Evolutionary conservation across 192 early-diverging fungal genomes (phyloP).

Genomic region (Gamsiella multidivaricata): DNA sequence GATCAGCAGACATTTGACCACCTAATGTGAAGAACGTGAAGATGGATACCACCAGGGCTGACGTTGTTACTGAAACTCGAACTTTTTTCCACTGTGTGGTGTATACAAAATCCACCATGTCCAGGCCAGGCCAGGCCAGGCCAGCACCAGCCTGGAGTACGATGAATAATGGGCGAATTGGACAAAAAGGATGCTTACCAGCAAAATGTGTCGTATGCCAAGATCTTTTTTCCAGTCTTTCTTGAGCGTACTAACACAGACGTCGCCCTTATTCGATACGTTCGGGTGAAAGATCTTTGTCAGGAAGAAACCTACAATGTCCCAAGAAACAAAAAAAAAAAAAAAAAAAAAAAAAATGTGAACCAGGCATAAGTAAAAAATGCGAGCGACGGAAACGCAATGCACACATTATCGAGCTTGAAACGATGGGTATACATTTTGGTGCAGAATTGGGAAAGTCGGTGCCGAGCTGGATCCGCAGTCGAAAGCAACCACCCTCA

Average conservation of each 20-base stretch:
- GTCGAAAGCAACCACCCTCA: conserved; percentile 78
- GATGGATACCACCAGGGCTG: too few relatives aligned
- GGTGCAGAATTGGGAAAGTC: conserved; percentile 89
- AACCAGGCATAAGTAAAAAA: not conserved
- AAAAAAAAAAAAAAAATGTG: not conserved
- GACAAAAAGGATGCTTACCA: conserved; percentile 68
- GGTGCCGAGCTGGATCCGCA: conserved; percentile 74
- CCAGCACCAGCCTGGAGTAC: too few relatives aligned
- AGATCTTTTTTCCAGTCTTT: conserved; percentile 95
- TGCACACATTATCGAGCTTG: not conserved
- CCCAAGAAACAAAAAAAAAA: conserved; percentile 3
- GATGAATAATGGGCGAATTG: too few relatives aligned
- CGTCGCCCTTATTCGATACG: conserved; percentile 86
- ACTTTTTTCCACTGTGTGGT: too few relatives aligned
- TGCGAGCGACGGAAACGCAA: not conserved
- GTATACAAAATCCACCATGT: too few relatives aligned
- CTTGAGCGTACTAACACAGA: conserved; percentile 96
- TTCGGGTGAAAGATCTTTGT: conserved; percentile 99
- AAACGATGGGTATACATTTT: too few relatives aligned
- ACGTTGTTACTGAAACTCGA: too few relatives aligned
- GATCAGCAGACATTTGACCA: conserved; percentile 94
- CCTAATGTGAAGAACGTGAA: conserved; percentile 60
- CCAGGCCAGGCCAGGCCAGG: too few relatives aligned
- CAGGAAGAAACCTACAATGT: conserved; percentile 72
- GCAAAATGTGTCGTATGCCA: conserved; percentile 84